Percentiles rank a stretch among this genome's conserved stretches.
phyloP scores from a whole-genome alignment of 371 early-diverging fungal genomes.

The Apophysomyces ossiformis region DNA sequence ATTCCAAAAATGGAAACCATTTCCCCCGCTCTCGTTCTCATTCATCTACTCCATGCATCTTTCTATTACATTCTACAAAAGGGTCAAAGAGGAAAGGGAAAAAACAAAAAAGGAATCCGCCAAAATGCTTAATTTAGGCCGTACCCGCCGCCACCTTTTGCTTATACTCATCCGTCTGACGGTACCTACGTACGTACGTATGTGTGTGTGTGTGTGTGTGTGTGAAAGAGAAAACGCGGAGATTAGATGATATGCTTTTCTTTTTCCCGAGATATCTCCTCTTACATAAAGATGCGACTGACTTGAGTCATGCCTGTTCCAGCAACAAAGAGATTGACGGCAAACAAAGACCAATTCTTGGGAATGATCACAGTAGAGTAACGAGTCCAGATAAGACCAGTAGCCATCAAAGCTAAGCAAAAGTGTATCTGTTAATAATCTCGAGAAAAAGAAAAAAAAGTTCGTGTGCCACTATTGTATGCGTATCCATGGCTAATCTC shows the following conservation, averaged over 20 bases:
- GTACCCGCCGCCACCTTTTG: constrained; percentile 24
- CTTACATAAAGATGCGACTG: constrained; percentile 78
- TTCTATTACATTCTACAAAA: too few species aligned
- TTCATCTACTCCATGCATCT: too few species aligned
- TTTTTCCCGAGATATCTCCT: constrained; percentile 9
- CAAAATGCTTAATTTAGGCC: background rate
- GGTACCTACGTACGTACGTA: constrained; percentile 4
- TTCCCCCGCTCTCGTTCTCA: too few species aligned
- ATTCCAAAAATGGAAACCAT: too few species aligned
- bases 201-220: background rate
- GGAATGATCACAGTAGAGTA: constrained; percentile 94
- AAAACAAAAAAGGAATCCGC: background rate
- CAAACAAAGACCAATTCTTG: constrained; percentile 85
- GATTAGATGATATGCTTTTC: background rate
- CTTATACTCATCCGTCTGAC: constrained; percentile 35
- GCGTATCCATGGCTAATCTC: too few species aligned
- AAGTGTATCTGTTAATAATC: background rate
- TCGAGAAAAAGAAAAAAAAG: too few species aligned
- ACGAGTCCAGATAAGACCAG: constrained; percentile 96
- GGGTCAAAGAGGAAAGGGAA: background rate
- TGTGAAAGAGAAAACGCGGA: too few species aligned
- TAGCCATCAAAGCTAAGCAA: constrained; percentile 81
- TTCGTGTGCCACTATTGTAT: too few species aligned
- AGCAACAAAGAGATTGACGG: constrained; percentile 94
- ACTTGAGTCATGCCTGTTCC: constrained; percentile 87